Evolutionary conservation across 2,329 filamentous ascomycete species (phyloP).

Genomic region (Trematosphaeria pertusa): DNA sequence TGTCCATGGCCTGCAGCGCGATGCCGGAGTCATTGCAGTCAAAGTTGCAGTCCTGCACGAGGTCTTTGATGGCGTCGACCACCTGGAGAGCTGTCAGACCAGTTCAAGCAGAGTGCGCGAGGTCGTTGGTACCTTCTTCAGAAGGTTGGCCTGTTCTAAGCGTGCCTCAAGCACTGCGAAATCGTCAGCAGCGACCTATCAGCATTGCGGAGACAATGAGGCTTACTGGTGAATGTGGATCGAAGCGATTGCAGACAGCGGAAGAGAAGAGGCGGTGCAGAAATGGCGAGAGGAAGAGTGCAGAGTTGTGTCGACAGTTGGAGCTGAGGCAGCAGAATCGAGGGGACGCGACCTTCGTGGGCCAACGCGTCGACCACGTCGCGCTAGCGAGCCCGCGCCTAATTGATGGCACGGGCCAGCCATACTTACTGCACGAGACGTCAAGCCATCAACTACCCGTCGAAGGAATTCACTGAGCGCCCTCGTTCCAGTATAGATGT

Average conservation of each 20-base stretch:
- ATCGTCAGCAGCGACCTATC: slow-evolving; percentile 24
- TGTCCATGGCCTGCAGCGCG: slow-evolving; percentile 99
- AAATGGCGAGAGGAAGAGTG: slow-evolving; percentile 5
- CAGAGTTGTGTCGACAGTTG: slow-evolving; percentile 10
- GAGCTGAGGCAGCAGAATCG: slow-evolving; percentile 25
- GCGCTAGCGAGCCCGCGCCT: slow-evolving; percentile 25
- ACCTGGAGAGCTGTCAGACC: slow-evolving; percentile 64
- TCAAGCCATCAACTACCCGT: slow-evolving; percentile 3
- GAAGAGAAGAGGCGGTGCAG: slow-evolving; percentile 10
- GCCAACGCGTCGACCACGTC: slow-evolving; percentile 26
- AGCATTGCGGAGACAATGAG: neutral
- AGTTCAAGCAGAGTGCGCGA: too few relatives aligned
- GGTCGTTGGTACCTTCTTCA: slow-evolving; percentile 97
- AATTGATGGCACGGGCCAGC: slow-evolving; percentile 2
- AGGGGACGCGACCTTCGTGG: slow-evolving; percentile 25
- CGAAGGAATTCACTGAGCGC: too few relatives aligned
- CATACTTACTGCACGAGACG: slow-evolving; percentile 1
- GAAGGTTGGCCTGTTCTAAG: slow-evolving; percentile 88
- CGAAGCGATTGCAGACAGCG: slow-evolving; percentile 4
- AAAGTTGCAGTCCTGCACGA: slow-evolving; percentile 99
- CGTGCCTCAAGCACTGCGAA: slow-evolving; percentile 89
- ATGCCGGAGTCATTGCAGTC: slow-evolving; percentile 99
- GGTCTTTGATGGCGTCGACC: slow-evolving; percentile 98
- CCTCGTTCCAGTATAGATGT: too few relatives aligned
- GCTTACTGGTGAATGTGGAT: slow-evolving; percentile 28